phyloP scores from a whole-genome alignment of 495 filamentous ascomycete species.

The Ramalina peruviana region DNA sequence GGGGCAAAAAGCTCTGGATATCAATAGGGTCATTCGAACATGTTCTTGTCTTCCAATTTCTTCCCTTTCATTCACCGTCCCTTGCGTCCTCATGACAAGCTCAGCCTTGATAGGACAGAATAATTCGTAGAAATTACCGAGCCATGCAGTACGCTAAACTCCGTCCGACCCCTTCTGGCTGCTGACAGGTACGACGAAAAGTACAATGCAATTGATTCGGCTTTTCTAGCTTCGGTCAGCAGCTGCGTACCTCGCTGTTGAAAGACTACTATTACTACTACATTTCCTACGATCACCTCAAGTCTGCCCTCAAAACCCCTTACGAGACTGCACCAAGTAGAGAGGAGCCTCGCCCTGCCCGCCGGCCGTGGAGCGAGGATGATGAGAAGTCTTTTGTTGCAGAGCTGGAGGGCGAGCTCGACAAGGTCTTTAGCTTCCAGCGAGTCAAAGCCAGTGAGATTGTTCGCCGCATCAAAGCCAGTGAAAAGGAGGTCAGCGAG shows the following conservation, averaged over 20 bases:
- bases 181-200: background rate
- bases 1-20: too few relatives aligned
- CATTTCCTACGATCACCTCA: conserved; percentile 91
- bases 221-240: conserved; percentile 81
- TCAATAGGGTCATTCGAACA: too few relatives aligned
- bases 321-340: conserved; percentile 42
- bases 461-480: conserved; percentile 68
- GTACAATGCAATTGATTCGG: background rate
- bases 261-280: conserved; percentile 95
- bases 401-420: conserved; percentile 77
- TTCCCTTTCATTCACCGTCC: too few relatives aligned
- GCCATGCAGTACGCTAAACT: conserved; percentile 4
- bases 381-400: conserved; percentile 82
- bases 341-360: conserved; percentile 38
- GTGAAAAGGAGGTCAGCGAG: conserved; percentile 77
- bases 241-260: conserved; percentile 84
- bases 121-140: too few relatives aligned
- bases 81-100: too few relatives aligned
- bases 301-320: conserved; percentile 66
- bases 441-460: conserved; percentile 93
- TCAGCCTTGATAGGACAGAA: too few relatives aligned
- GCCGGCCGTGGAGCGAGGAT: conserved; percentile 73
- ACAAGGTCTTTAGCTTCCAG: conserved; percentile 94
- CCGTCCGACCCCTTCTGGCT: background rate
- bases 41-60: too few relatives aligned